Percentiles rank a stretch among this genome's conserved stretches.
Evolutionary conservation across 1,284 basidiomycete species (phyloP).

Genomic region (Ustilago tritici): DNA sequence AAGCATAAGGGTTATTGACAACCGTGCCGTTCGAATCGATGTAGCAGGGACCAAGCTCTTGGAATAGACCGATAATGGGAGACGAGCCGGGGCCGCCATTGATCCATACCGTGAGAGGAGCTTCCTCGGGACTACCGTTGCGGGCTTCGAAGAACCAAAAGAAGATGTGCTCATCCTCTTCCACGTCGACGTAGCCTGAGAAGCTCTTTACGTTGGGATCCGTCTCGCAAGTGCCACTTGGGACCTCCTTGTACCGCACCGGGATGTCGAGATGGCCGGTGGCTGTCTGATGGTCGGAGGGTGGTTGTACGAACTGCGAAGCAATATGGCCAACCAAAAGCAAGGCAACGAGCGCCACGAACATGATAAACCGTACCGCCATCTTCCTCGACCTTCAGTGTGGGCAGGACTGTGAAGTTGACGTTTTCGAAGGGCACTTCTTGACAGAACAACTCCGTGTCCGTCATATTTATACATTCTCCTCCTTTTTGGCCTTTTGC

Average conservation of each 20-base stretch:
- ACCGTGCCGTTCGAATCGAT: slow-evolving; percentile 75
- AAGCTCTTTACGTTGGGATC: slow-evolving; percentile 78
- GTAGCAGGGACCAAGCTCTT: slow-evolving; percentile 78
- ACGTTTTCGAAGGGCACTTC: not conserved
- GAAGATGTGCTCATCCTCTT: slow-evolving; percentile 52
- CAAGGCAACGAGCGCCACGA: slow-evolving; percentile 6
- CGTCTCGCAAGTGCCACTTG: slow-evolving; percentile 79
- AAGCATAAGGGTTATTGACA: slow-evolving; percentile 76
- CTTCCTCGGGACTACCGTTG: slow-evolving; percentile 45
- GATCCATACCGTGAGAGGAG: slow-evolving; percentile 53
- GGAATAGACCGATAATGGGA: slow-evolving; percentile 78
- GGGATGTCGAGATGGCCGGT: slow-evolving; percentile 42
- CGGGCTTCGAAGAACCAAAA: slow-evolving; percentile 60
- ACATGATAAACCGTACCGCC: not conserved
- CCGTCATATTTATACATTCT: not conserved
- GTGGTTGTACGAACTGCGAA: slow-evolving; percentile 37
- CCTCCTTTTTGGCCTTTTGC: not conserved
- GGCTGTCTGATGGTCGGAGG: slow-evolving; percentile 31
- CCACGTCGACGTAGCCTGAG: slow-evolving; percentile 70
- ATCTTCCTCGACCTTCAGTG: not conserved
- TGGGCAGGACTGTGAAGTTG: not conserved
- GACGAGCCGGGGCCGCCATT: slow-evolving; percentile 74
- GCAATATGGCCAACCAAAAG: slow-evolving; percentile 6
- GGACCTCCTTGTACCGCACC: slow-evolving; percentile 55
- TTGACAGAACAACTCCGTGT: not conserved